These are phyloP conservation scores for Phialophora chinensis DNA, from an alignment of 2,329 filamentous ascomycete species.

Conservation along the genomic window DNA sequence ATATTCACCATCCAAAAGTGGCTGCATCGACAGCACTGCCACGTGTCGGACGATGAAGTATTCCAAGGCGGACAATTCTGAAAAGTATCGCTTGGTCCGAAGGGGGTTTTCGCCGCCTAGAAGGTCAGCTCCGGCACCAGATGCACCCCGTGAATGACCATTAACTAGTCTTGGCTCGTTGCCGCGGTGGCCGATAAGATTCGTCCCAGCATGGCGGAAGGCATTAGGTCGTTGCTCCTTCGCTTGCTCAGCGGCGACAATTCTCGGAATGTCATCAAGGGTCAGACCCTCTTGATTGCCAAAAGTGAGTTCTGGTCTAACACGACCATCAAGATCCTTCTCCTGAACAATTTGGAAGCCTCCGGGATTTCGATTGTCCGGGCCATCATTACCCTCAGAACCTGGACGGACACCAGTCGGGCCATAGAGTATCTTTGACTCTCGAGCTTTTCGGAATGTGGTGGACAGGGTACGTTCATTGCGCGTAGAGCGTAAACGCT, in stretches of 20 bases:
- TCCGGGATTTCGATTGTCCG: slow-evolving; percentile 47
- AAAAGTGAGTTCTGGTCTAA: slow-evolving; percentile 80
- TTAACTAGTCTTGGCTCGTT: slow-evolving; percentile 66
- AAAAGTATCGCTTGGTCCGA: slow-evolving; percentile 83
- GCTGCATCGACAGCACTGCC: slow-evolving; percentile 92
- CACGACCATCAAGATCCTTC: slow-evolving; percentile 70
- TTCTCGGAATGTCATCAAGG: slow-evolving; percentile 92
- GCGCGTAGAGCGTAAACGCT: slow-evolving; percentile 85
- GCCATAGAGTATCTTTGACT: slow-evolving; percentile 90
- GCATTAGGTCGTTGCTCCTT: slow-evolving; percentile 85
- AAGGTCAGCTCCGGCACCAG: slow-evolving; percentile 57
- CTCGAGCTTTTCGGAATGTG: slow-evolving; percentile 86
- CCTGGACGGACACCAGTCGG: slow-evolving; percentile 76
- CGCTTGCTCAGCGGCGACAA: slow-evolving; percentile 93
- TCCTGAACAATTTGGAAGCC: slow-evolving; percentile 81
- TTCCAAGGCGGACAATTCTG: slow-evolving; percentile 90
- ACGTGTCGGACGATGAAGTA: slow-evolving; percentile 97
- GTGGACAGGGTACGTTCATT: slow-evolving; percentile 94
- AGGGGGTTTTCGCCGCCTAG: slow-evolving; percentile 61
- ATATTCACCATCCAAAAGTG: slow-evolving; percentile 86
- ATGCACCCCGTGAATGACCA: slow-evolving; percentile 71
- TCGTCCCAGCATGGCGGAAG: slow-evolving; percentile 75
- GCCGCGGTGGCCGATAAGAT: slow-evolving; percentile 64
- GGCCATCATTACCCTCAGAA: slow-evolving; percentile 69
- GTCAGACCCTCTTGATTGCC: slow-evolving; percentile 90